Percentiles rank a stretch among this genome's conserved stretches.
These are phyloP conservation scores for Prunella vulgaris DNA, from an alignment of 257 asterid species.

Conservation along the genomic window DNA sequence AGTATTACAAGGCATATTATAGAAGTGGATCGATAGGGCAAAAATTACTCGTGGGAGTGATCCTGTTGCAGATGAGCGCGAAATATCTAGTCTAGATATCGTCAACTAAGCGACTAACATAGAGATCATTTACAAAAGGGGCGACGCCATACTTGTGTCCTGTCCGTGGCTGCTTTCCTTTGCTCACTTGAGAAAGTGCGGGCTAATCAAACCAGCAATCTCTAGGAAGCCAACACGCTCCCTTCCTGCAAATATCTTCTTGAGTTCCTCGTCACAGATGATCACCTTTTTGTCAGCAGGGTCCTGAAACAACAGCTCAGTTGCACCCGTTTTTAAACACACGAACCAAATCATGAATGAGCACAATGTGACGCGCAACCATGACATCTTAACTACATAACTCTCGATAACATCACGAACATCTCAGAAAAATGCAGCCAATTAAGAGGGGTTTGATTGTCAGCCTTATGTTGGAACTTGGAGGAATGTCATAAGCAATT, in stretches of 20 bases:
- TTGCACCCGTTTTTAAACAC: not conserved
- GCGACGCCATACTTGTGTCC: not conserved
- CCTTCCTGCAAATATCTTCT: conserved; percentile 62
- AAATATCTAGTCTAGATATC: conserved; percentile 6
- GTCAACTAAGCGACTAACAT: conserved; percentile 23
- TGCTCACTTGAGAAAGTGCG: conserved; percentile 72
- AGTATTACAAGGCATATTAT: not conserved
- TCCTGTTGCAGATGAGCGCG: conserved; percentile 7
- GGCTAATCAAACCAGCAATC: conserved; percentile 83
- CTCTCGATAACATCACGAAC: not conserved
- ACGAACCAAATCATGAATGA: too few relatives aligned
- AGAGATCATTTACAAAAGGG: conserved; percentile 34
- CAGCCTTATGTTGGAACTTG: not conserved
- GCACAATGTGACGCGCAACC: too few relatives aligned
- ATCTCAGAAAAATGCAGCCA: not conserved
- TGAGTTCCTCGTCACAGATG: conserved; percentile 86
- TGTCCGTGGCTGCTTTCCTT: not conserved
- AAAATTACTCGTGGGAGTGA: conserved; percentile 24
- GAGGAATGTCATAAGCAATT: not conserved
- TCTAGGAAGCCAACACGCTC: conserved; percentile 91
- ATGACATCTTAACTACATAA: not conserved
- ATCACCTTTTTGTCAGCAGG: conserved; percentile 78
- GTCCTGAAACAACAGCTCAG: conserved; percentile 40
- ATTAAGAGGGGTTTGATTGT: not conserved
- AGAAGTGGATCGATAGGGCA: conserved; percentile 17